A percentile compares a stretch with the other conserved stretches of the same genome.
Evolutionary conservation across 805 yeast genomes (phyloP).

Genomic region (Ogataea saltuana): DNA sequence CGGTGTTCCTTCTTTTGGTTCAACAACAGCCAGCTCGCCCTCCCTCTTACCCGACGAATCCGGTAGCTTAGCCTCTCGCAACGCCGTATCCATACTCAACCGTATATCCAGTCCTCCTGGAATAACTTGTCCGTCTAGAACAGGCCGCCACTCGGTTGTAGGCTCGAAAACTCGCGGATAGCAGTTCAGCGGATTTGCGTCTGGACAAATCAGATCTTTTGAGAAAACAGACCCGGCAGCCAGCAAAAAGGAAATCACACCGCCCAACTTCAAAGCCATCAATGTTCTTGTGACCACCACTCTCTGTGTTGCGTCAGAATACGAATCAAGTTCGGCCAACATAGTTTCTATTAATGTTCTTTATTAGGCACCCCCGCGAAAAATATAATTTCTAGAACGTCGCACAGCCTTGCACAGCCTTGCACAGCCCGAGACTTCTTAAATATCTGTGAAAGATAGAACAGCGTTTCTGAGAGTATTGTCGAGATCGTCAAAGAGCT

Average conservation of each 20-base stretch:
- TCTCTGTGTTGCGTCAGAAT: too few relatives aligned
- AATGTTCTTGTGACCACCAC: too few relatives aligned
- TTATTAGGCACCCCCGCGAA: too few relatives aligned
- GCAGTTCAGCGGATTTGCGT: conserved; percentile 49
- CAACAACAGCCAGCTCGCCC: too few relatives aligned
- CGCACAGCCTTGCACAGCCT: neutral
- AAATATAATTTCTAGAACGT: too few relatives aligned
- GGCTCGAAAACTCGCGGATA: conserved; percentile 68
- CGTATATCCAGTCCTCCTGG: conserved; percentile 82
- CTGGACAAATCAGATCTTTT: conserved; percentile 41
- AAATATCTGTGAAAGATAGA: conserved; percentile 12
- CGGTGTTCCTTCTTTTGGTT: neutral
- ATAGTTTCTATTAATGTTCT: too few relatives aligned
- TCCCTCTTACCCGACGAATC: too few relatives aligned
- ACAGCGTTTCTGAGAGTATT: conserved; percentile 14
- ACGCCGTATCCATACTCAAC: conserved; percentile 70
- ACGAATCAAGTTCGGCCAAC: too few relatives aligned
- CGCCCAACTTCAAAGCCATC: too few relatives aligned
- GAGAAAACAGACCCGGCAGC: neutral
- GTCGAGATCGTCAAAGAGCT: conserved; percentile 19
- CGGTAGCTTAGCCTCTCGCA: conserved; percentile 65
- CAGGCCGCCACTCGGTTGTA: conserved; percentile 63
- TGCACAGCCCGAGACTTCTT: neutral
- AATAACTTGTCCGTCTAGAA: conserved; percentile 69
- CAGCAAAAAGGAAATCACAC: conserved; percentile 4